A percentile compares a stretch with the other conserved stretches of the same genome.
Evolutionary conservation across 495 filamentous ascomycete genomes (phyloP).

Genomic region (Neurospora intermedia): DNA sequence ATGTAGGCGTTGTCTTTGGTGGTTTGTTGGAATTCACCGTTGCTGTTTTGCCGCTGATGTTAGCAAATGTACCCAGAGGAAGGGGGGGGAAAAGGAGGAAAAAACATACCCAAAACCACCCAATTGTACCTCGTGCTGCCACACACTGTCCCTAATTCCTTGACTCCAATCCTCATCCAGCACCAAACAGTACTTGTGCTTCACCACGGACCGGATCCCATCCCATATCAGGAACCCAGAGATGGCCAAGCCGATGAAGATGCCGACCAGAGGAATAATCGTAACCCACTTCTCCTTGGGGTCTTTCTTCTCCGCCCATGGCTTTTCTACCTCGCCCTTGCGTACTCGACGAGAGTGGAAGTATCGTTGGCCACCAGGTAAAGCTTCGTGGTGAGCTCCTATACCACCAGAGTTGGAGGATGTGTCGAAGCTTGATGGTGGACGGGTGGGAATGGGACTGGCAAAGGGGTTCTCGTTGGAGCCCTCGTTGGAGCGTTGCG

Average conservation of each 20-base stretch:
- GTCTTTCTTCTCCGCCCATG: conserved; percentile 58
- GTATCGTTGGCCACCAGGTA: conserved; percentile 41
- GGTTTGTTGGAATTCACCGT: conserved; percentile 63
- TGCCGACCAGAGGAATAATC: conserved; percentile 61
- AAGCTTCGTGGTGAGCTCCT: background rate
- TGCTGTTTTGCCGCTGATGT: conserved; percentile 35
- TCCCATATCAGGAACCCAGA: conserved; percentile 62
- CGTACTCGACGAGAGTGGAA: conserved; percentile 66
- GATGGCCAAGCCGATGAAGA: conserved; percentile 53
- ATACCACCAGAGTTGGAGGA: conserved; percentile 19
- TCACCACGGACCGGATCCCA: conserved; percentile 54
- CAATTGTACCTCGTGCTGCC: conserved; percentile 69
- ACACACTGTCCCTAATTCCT: conserved; percentile 51
- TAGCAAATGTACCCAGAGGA: background rate
- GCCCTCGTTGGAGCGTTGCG: background rate
- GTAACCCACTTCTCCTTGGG: conserved; percentile 79
- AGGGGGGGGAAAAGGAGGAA: background rate
- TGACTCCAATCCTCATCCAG: conserved; percentile 57
- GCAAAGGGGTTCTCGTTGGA: conserved; percentile 42
- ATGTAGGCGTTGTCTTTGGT: conserved; percentile 73
- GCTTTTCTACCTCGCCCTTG: conserved; percentile 58
- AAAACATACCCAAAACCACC: conserved; percentile 68
- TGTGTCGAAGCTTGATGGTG: conserved; percentile 40
- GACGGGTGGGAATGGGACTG: conserved; percentile 45
- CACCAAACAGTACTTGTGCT: conserved; percentile 65